A percentile compares a stretch with the other conserved stretches of the same genome.
phyloP scores from a whole-genome alignment of 495 filamentous ascomycete genomes.

The Xylaria venustula region DNA sequence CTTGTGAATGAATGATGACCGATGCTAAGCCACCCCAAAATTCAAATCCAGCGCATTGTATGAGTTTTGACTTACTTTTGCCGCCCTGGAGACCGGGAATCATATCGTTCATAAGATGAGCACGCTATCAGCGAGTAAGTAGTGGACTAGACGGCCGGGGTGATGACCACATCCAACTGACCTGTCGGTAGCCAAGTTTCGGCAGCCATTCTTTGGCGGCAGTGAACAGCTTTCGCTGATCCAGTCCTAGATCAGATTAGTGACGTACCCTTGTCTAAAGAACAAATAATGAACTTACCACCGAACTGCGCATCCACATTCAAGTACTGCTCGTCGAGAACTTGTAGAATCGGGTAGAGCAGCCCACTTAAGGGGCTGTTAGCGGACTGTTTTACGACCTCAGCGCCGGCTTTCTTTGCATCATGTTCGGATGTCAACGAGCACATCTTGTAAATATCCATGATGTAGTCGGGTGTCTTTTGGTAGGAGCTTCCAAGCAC shows the following conservation, averaged over 20 bases:
- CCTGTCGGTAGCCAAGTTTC: slow-evolving; percentile 65
- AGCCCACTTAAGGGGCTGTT: slow-evolving; percentile 75
- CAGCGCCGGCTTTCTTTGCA: slow-evolving; percentile 82
- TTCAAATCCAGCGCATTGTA: no score
- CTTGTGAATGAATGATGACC: no score
- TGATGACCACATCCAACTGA: slow-evolving; percentile 18
- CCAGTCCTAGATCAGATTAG: slow-evolving; percentile 42
- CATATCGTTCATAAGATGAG: slow-evolving; percentile 90
- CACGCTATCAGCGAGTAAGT: slow-evolving; percentile 45
- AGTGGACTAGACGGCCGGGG: background rate
- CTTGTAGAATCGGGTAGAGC: slow-evolving; percentile 87
- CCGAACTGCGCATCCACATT: slow-evolving; percentile 80
- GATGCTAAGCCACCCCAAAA: no score
- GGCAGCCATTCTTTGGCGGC: slow-evolving; percentile 75
- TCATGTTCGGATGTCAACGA: slow-evolving; percentile 63
- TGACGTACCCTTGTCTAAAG: background rate
- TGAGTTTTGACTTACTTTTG: slow-evolving; percentile 58
- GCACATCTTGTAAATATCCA: slow-evolving; percentile 70
- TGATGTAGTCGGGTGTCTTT: slow-evolving; percentile 61
- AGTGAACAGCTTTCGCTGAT: slow-evolving; percentile 89
- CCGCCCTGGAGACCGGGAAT: slow-evolving; percentile 78
- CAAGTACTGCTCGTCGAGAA: slow-evolving; percentile 87
- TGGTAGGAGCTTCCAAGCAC: slow-evolving; percentile 87
- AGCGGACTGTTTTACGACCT: slow-evolving; percentile 86
- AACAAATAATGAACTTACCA: slow-evolving; percentile 29